Evolutionary conservation across 768 basidiomycete genomes (phyloP).

Genomic region (Leccinum aurantiacum): DNA sequence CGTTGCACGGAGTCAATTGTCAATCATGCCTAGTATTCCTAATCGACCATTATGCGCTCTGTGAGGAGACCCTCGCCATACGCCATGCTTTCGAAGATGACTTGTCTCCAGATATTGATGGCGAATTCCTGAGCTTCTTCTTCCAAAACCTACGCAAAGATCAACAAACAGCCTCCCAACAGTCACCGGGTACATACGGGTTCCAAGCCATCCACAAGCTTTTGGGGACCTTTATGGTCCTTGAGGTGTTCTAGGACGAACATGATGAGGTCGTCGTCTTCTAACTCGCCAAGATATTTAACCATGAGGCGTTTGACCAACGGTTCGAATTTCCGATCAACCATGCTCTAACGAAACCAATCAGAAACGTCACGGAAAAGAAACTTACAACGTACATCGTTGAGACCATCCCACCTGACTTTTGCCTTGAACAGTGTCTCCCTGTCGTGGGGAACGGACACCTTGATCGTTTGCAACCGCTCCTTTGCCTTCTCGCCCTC

Average conservation of each 20-base stretch:
- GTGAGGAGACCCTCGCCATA: conserved; percentile 88
- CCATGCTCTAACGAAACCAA: conserved; percentile 55
- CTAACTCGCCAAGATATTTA: conserved; percentile 87
- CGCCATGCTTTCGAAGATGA: conserved; percentile 94
- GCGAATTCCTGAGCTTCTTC: conserved; percentile 85
- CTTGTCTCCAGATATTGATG: conserved; percentile 83
- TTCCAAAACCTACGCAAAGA: conserved; percentile 69
- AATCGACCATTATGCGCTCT: conserved; percentile 81
- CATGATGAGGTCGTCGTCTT: conserved; percentile 92
- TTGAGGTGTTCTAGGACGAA: conserved; percentile 91
- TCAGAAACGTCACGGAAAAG: conserved; percentile 15
- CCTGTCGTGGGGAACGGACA: conserved; percentile 72
- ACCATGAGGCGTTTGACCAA: conserved; percentile 80
- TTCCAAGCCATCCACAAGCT: conserved; percentile 87
- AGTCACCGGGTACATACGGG: conserved; percentile 60
- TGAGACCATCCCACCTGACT: conserved; percentile 89
- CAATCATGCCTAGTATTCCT: conserved; percentile 17
- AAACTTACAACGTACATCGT: conserved; percentile 59
- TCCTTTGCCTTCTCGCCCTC: conserved; percentile 81
- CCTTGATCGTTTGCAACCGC: conserved; percentile 73
- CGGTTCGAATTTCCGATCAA: conserved; percentile 85
- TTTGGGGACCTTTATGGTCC: conserved; percentile 83
- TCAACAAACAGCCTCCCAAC: conserved; percentile 2
- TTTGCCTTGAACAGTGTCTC: conserved; percentile 80
- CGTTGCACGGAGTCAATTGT: conserved; percentile 20